Percentiles rank a stretch among this genome's conserved stretches.
phyloP scores from a whole-genome alignment of 2,329 filamentous ascomycete genomes.

The Venturia oleaginea region DNA sequence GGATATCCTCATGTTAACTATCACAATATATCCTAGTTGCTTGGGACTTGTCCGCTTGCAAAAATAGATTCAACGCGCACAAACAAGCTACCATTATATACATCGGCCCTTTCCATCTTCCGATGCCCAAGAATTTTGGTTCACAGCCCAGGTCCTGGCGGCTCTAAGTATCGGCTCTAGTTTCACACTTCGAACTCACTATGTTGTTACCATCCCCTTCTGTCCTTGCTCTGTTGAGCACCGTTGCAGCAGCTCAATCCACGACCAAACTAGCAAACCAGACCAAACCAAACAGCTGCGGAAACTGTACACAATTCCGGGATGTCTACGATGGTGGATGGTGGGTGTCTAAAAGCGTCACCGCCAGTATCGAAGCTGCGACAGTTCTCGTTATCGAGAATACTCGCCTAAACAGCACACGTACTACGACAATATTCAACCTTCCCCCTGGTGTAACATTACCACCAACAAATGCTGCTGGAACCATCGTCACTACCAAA shows the following conservation, averaged over 20 bases:
- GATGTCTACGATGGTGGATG: slow-evolving; percentile 1
- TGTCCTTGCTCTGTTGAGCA: neutral
- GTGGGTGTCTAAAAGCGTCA: neutral
- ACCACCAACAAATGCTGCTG: neutral
- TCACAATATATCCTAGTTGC: too few relatives aligned
- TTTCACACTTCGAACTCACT: neutral
- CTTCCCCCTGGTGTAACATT: neutral
- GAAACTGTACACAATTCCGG: neutral
- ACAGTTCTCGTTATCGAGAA: neutral
- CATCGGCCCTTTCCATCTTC: neutral
- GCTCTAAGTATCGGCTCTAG: neutral
- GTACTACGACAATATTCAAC: neutral
- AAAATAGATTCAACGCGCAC: neutral
- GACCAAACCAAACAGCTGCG: neutral
- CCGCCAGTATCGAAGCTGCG: slow-evolving; percentile 2
- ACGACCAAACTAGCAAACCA: neutral
- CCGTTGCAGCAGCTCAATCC: neutral
- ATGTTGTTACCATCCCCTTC: neutral
- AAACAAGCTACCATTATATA: neutral
- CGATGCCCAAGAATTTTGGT: too few relatives aligned
- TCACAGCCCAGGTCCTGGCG: neutral
- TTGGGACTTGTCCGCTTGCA: neutral
- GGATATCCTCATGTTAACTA: too few relatives aligned
- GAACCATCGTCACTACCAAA: slow-evolving; percentile 1
- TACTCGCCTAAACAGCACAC: neutral